Evolutionary conservation across 139 green algal species (phyloP).

Genomic region (Parachlorella kessleri): DNA sequence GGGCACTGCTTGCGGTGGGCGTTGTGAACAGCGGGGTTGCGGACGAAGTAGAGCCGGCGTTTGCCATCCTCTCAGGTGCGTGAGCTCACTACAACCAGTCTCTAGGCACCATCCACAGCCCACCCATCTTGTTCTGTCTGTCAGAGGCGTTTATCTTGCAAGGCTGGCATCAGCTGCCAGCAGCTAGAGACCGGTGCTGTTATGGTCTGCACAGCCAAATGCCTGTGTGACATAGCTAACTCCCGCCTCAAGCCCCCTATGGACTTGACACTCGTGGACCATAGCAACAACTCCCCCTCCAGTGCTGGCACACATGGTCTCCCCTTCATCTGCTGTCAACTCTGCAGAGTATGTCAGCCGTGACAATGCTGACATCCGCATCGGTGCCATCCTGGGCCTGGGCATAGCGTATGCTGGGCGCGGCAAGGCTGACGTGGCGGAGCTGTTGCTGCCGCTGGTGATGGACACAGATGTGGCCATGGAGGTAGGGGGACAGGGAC

Average conservation of each 20-base stretch:
- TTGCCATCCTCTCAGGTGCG: conserved; percentile 84
- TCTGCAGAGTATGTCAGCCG: conserved; percentile 82
- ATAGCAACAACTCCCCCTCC: too few species aligned
- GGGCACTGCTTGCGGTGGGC: conserved; percentile 93
- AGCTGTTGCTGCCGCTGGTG: conserved; percentile 70
- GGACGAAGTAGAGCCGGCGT: conserved; percentile 96
- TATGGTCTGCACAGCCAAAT: too few species aligned
- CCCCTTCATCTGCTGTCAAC: neutral
- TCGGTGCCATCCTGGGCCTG: conserved; percentile 91
- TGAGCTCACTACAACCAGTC: too few species aligned
- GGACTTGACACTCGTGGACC: too few species aligned
- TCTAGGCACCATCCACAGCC: too few species aligned
- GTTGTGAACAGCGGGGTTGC: conserved; percentile 86
- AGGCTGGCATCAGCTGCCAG: too few species aligned
- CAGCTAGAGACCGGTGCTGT: too few species aligned
- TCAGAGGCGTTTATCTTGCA: too few species aligned
- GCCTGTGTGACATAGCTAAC: too few species aligned
- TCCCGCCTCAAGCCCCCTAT: too few species aligned
- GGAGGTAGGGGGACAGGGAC: conserved; percentile 67
- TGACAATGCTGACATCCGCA: conserved; percentile 66
- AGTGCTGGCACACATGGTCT: too few species aligned
- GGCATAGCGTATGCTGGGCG: conserved; percentile 97
- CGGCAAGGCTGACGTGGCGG: conserved; percentile 57
- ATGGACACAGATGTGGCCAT: conserved; percentile 76
- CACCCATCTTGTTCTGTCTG: too few species aligned